phyloP scores from a whole-genome alignment of 2,329 filamentous ascomycete species.

The Talaromyces sp. region DNA sequence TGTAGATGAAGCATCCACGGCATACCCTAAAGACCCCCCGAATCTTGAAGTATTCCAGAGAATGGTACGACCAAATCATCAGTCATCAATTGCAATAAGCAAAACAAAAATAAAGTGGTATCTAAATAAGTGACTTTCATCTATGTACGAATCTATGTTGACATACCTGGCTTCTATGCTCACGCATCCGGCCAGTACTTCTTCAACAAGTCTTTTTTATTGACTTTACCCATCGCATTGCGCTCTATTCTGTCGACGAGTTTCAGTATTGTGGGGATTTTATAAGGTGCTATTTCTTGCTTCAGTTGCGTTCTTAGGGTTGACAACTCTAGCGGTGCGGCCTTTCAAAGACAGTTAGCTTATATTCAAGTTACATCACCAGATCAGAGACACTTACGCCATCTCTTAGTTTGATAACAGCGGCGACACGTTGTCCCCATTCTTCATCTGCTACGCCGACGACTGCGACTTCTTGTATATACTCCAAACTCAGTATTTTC shows the following conservation, averaged over 20 bases:
- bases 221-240: conserved; percentile 91
- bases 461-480: conserved; percentile 52
- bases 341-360: conserved; percentile 14
- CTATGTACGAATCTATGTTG: background rate
- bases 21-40: background rate
- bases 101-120: background rate
- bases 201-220: conserved; percentile 40
- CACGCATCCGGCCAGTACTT: conserved; percentile 33
- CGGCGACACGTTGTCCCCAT: conserved; percentile 56
- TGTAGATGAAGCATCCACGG: background rate
- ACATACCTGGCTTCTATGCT: background rate
- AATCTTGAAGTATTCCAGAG: background rate
- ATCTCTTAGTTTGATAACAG: conserved; percentile 44
- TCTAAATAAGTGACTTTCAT: background rate
- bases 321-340: conserved; percentile 26
- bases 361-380: background rate
- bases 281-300: conserved; percentile 74
- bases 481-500: conserved; percentile 49
- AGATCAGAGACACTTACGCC: conserved; percentile 27
- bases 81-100: no score
- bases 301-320: conserved; percentile 52
- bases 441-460: conserved; percentile 54
- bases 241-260: conserved; percentile 75
- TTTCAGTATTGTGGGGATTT: conserved; percentile 86
- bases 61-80: background rate